Conservation (phyloP, 306 rosid genomes). For the Medicago lupulina region DNA sequence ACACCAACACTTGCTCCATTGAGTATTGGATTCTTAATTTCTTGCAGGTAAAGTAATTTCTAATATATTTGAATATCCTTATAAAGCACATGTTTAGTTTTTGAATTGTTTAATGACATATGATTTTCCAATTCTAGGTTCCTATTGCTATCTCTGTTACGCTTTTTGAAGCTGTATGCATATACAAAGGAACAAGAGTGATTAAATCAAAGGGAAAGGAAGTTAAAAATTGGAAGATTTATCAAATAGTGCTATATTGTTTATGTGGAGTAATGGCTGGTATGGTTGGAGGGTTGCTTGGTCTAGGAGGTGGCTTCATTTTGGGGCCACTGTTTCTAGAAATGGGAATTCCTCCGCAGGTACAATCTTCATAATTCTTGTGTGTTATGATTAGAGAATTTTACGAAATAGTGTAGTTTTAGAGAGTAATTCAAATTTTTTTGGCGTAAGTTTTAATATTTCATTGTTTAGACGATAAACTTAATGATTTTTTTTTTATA, state of each 20-base stretch:
- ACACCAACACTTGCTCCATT: constrained; percentile 66
- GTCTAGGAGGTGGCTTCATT: constrained; percentile 40
- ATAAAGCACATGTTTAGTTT: too few species aligned
- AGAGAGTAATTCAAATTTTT: too few species aligned
- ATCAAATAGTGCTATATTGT: constrained; percentile 65
- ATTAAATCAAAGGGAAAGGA: constrained; percentile 77
- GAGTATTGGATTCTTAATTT: constrained; percentile 75
- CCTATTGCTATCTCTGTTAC: constrained; percentile 72
- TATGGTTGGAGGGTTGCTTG: constrained; percentile 38
- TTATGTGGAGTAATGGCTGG: constrained; percentile 74
- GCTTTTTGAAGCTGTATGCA: constrained; percentile 63
- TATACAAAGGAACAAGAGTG: constrained; percentile 67
- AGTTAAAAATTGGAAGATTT: constrained; percentile 68
- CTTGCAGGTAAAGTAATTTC: constrained; percentile 66
- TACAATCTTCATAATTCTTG: constrained; percentile 26
- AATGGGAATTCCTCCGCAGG: constrained; percentile 54
- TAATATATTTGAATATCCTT: background rate
- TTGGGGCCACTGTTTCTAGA: constrained; percentile 29
- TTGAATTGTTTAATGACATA: background rate
- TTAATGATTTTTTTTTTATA: too few species aligned
- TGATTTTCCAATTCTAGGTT: constrained; percentile 47
- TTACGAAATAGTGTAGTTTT: too few species aligned
- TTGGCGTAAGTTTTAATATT: background rate
- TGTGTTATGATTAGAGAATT: too few species aligned
- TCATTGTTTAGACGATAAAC: too few species aligned